Percentiles rank a stretch among this genome's conserved stretches.
These are phyloP conservation scores for Rhinocladiella mackenziei DNA, from an alignment of 2,329 filamentous ascomycete species.

Conservation along the genomic window DNA sequence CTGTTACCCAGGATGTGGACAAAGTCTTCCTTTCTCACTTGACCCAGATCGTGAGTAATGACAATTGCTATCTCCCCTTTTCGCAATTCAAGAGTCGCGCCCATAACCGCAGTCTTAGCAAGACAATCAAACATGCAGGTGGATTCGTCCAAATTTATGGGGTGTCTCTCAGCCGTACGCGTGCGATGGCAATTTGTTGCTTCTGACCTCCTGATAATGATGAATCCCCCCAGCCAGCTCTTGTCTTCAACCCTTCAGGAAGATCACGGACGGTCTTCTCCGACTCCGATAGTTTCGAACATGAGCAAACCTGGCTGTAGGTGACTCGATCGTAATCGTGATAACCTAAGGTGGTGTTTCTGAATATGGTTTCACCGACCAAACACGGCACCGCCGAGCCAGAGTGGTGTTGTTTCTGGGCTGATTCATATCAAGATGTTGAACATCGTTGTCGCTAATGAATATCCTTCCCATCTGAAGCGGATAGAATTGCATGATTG, in stretches of 20 bases:
- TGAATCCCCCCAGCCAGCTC: slow-evolving; percentile 65
- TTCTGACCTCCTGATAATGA: slow-evolving; percentile 79
- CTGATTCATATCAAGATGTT: slow-evolving; percentile 65
- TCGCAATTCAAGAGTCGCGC: slow-evolving; percentile 73
- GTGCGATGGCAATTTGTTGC: slow-evolving; percentile 75
- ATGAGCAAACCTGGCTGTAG: slow-evolving; percentile 54
- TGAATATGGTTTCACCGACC: slow-evolving; percentile 74
- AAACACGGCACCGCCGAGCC: slow-evolving; percentile 75
- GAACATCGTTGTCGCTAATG: slow-evolving; percentile 62
- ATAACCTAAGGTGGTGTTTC: slow-evolving; percentile 73
- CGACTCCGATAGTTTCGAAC: slow-evolving; percentile 65
- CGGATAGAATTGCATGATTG: slow-evolving; percentile 74
- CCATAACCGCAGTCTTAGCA: slow-evolving; percentile 65
- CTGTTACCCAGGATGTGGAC: slow-evolving; percentile 75
- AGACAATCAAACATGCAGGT: slow-evolving; percentile 80
- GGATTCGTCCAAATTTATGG: slow-evolving; percentile 82
- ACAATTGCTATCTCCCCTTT: slow-evolving; percentile 80
- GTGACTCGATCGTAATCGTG: slow-evolving; percentile 48
- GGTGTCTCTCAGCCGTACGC: slow-evolving; percentile 71
- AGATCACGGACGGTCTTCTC: slow-evolving; percentile 63
- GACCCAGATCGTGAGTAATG: slow-evolving; percentile 82
- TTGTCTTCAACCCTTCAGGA: slow-evolving; percentile 66
- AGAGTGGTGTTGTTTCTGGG: slow-evolving; percentile 72
- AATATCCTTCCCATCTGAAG: slow-evolving; percentile 61
- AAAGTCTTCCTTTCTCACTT: slow-evolving; percentile 69